Conservation (phyloP, 1,284 basidiomycete genomes). For the Erythrobasidium hasegawianum region DNA sequence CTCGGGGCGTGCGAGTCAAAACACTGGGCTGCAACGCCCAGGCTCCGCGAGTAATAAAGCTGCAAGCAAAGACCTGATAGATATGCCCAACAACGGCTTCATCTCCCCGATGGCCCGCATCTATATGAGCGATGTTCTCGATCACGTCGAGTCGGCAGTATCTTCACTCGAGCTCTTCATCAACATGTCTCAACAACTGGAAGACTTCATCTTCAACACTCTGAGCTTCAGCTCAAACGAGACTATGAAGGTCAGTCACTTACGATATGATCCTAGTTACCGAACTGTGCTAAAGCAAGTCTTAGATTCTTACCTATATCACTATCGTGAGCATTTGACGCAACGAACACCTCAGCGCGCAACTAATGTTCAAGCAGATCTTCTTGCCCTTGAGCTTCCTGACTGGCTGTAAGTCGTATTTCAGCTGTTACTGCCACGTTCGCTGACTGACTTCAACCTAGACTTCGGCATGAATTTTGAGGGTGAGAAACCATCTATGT, state of each 20-base stretch:
- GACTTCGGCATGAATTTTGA: slow-evolving; percentile 4
- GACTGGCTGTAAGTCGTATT: neutral
- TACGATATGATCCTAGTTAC: no score
- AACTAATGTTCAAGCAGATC: neutral
- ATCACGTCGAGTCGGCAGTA: slow-evolving; percentile 7
- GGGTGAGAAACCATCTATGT: neutral
- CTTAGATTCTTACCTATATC: neutral
- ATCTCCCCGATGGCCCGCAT: neutral
- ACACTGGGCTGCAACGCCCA: neutral
- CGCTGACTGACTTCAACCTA: no score
- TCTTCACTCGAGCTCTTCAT: slow-evolving; percentile 3
- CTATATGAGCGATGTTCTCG: slow-evolving; percentile 6
- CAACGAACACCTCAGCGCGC: no score
- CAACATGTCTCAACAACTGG: neutral
- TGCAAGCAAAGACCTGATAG: no score
- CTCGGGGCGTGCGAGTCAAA: no score
- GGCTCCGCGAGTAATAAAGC: no score
- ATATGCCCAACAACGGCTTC: neutral
- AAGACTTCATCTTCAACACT: slow-evolving; percentile 8
- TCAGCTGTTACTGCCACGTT: no score
- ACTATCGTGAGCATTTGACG: no score
- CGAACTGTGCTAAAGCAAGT: no score
- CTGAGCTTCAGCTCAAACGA: slow-evolving; percentile 1
- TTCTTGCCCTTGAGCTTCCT: slow-evolving; percentile 5
- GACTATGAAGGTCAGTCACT: neutral